Conservation (phyloP, 805 yeast species). For the Kazachstania taianensis region DNA sequence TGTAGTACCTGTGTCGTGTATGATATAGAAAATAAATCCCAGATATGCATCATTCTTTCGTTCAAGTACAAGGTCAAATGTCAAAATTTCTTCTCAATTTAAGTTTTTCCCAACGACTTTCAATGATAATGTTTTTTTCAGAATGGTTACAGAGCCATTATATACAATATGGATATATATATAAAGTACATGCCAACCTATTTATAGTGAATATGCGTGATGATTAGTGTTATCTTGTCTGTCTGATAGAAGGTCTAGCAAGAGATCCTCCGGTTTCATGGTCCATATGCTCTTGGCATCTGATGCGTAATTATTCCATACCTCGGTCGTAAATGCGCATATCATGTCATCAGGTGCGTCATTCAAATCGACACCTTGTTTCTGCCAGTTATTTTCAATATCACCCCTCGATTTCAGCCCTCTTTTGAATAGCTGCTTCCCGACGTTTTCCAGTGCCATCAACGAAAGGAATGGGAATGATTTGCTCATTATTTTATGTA, state of each 20-base stretch:
- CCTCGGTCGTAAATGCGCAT: conserved; percentile 9
- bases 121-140: no score
- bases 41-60: no score
- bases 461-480: conserved; percentile 15
- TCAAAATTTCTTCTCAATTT: no score
- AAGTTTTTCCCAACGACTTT: no score
- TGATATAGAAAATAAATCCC: no score
- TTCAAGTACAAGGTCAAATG: no score
- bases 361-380: conserved; percentile 7
- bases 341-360: conserved; percentile 8
- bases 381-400: conserved; percentile 11
- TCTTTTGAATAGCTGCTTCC: conserved; percentile 16
- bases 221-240: no score
- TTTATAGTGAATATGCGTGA: no score
- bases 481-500: conserved; percentile 8
- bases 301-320: conserved; percentile 11
- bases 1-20: no score
- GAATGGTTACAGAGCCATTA: no score
- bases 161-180: no score
- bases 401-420: conserved; percentile 15
- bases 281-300: conserved; percentile 6
- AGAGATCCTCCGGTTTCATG: conserved; percentile 14
- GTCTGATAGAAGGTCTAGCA: background rate
- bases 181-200: no score
- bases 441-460: conserved; percentile 17